These are phyloP conservation scores for Lathyrus oleraceus DNA, from an alignment of 306 rosid genomes.

Conservation along the genomic window DNA sequence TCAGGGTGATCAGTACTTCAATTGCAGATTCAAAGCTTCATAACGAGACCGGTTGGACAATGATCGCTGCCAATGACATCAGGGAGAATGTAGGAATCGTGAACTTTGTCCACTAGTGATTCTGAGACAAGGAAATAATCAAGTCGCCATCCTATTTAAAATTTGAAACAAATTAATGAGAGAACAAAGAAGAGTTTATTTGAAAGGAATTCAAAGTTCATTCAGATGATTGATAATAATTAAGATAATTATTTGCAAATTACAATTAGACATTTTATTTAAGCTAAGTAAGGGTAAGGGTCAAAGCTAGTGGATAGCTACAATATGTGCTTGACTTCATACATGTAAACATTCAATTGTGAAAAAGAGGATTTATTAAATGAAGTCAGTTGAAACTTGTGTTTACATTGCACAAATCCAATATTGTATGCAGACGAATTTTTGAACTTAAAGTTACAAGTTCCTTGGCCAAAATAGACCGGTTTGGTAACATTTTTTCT, in stretches of 20 bases:
- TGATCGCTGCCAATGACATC: conserved; percentile 89
- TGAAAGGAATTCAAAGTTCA: background rate
- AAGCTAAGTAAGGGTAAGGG: too few species aligned
- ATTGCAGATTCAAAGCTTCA: conserved; percentile 48
- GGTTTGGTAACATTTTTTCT: too few species aligned
- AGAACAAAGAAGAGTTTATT: conserved; percentile 2
- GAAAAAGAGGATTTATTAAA: too few species aligned
- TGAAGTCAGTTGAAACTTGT: too few species aligned
- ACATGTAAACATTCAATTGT: too few species aligned
- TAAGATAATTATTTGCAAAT: background rate
- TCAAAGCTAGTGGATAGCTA: too few species aligned
- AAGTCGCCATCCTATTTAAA: conserved; percentile 87
- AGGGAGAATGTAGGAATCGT: conserved; percentile 87
- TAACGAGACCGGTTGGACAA: conserved; percentile 80
- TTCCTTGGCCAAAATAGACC: too few species aligned
- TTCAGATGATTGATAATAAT: background rate
- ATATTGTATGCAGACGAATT: too few species aligned
- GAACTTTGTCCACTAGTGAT: conserved; percentile 69
- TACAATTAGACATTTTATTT: too few species aligned
- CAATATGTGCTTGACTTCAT: too few species aligned
- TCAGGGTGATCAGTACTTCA: background rate
- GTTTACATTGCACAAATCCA: too few species aligned
- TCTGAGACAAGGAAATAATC: conserved; percentile 95
- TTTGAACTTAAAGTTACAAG: too few species aligned
- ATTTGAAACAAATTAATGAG: conserved; percentile 31